These are phyloP conservation scores for Rosa hybrid DNA, from an alignment of 331 rosid species.

Conservation along the genomic window DNA sequence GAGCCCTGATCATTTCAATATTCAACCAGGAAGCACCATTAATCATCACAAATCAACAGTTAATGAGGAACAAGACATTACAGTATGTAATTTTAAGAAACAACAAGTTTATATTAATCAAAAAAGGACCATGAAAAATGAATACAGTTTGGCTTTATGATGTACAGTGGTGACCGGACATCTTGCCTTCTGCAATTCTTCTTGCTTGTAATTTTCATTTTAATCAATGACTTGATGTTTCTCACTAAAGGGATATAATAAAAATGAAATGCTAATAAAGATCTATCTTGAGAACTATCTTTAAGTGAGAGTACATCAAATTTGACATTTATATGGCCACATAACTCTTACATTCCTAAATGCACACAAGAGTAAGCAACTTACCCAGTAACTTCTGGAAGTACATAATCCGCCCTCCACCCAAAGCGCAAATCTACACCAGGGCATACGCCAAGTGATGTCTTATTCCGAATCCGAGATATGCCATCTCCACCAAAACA, in stretches of 20 bases:
- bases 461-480: constrained; percentile 80
- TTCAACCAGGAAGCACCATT: constrained; percentile 14
- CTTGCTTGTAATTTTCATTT: not conserved
- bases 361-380: constrained; percentile 31
- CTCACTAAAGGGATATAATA: not conserved
- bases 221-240: not conserved
- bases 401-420: constrained; percentile 93
- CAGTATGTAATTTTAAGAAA: not conserved
- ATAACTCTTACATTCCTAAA: constrained; percentile 10
- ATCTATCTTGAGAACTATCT: not conserved
- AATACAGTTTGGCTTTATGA: not conserved
- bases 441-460: constrained; percentile 73
- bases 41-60: not conserved
- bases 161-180: not conserved
- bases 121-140: not conserved
- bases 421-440: constrained; percentile 90
- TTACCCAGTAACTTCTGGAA: constrained; percentile 93
- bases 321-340: constrained; percentile 4
- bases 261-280: not conserved
- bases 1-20: constrained; percentile 51
- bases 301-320: not conserved
- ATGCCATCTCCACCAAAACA: constrained; percentile 95
- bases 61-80: not conserved
- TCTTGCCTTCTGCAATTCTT: not conserved
- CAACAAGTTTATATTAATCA: not conserved